These are phyloP conservation scores for Aureobasidium mangrovei DNA, from an alignment of 2,329 filamentous ascomycete genomes.

Conservation along the genomic window DNA sequence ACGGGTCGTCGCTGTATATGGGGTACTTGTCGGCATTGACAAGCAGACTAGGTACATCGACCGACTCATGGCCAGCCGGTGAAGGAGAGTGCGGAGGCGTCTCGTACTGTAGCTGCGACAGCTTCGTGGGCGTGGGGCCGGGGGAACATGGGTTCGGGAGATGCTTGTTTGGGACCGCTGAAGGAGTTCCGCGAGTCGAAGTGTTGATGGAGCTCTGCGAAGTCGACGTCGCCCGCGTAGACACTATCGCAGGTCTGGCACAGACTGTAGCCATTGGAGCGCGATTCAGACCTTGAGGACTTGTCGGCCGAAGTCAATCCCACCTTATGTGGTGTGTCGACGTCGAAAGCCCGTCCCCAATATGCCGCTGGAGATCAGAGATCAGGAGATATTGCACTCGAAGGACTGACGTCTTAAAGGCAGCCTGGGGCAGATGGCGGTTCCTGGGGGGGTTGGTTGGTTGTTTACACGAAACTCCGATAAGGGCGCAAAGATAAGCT, in stretches of 20 bases:
- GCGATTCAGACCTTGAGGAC: neutral
- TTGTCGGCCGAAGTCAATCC: neutral
- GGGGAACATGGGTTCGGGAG: conserved; percentile 73
- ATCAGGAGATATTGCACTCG: neutral
- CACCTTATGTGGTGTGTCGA: neutral
- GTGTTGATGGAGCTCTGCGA: conserved; percentile 51
- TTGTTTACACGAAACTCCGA: conserved; percentile 8
- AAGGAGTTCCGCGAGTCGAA: conserved; percentile 45
- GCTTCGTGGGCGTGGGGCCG: conserved; percentile 52
- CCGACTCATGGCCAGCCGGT: conserved; percentile 41
- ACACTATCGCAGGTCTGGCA: conserved; percentile 31
- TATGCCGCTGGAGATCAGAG: neutral
- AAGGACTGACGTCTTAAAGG: neutral
- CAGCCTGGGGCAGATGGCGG: neutral
- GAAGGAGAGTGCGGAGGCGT: conserved; percentile 50
- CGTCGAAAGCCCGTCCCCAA: neutral
- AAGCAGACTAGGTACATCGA: conserved; percentile 59
- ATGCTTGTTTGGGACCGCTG: conserved; percentile 76
- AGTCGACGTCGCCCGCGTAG: conserved; percentile 37
- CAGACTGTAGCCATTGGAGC: conserved; percentile 35
- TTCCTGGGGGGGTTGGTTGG: neutral
- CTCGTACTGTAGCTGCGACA: conserved; percentile 24
- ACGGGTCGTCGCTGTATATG: conserved; percentile 47
- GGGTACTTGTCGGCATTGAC: conserved; percentile 61
- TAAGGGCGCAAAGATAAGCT: conserved; percentile 10